These are phyloP conservation scores for Nakazawaea wyomingensis DNA, from an alignment of 805 yeast genomes.

Conservation along the genomic window DNA sequence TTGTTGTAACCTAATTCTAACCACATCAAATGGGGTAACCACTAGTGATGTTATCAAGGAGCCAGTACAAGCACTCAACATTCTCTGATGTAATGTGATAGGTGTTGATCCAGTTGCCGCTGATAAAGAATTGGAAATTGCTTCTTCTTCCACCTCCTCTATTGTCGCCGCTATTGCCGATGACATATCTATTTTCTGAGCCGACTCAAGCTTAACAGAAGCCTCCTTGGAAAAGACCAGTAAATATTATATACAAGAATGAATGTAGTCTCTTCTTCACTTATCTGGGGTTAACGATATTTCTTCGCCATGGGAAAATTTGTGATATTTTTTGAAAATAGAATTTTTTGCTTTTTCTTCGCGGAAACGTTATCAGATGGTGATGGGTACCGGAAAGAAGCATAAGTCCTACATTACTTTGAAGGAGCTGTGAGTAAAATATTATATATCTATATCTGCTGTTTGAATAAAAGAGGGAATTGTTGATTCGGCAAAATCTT, in stretches of 20 bases:
- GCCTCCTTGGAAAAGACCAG: too few relatives aligned
- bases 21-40: constrained; percentile 80
- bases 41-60: constrained; percentile 67
- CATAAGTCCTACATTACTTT: too few relatives aligned
- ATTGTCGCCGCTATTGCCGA: constrained; percentile 14
- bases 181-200: constrained; percentile 7
- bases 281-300: not conserved
- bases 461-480: too few relatives aligned
- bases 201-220: not conserved
- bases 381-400: too few relatives aligned
- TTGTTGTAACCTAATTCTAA: constrained; percentile 71
- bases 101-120: not conserved
- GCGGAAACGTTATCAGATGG: not conserved
- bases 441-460: too few relatives aligned
- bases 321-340: not conserved
- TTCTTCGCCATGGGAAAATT: not conserved
- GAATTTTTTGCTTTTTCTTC: not conserved
- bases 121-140: not conserved
- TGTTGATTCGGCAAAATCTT: too few relatives aligned
- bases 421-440: too few relatives aligned
- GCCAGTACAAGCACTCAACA: constrained; percentile 77
- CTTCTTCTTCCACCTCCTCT: constrained; percentile 9
- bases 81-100: constrained; percentile 52
- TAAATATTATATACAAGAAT: not conserved
- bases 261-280: not conserved